Evolutionary conservation across 2,329 filamentous ascomycete genomes (phyloP).

Genomic region (Penicillium glabrum): DNA sequence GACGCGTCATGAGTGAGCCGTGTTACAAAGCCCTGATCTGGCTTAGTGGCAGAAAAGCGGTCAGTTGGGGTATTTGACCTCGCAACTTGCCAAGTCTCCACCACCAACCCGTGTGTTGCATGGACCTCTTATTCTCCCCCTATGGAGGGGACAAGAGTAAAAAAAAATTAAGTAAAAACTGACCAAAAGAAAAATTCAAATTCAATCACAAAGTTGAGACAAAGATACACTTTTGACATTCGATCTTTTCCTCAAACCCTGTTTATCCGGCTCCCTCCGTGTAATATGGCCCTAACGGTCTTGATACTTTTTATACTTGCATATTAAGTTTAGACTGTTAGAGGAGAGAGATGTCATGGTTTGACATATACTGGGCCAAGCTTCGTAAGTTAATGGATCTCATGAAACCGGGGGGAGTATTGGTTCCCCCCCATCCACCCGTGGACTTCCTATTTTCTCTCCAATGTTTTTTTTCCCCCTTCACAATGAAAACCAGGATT

Average conservation of each 20-base stretch:
- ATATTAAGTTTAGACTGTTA: neutral
- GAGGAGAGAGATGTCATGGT: neutral
- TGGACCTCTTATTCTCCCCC: slow-evolving; percentile 2
- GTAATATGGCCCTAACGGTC: slow-evolving; percentile 6
- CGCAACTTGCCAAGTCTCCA: neutral
- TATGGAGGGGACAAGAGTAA: neutral
- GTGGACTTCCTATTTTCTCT: neutral
- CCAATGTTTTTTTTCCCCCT: neutral
- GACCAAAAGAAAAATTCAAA: neutral
- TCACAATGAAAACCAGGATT: neutral
- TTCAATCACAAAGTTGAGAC: neutral
- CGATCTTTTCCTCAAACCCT: slow-evolving; percentile 3
- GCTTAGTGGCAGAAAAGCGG: slow-evolving; percentile 5
- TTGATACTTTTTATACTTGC: neutral
- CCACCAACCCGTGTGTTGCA: slow-evolving; percentile 1
- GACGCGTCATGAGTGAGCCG: slow-evolving; percentile 22
- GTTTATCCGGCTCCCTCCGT: slow-evolving; percentile 22
- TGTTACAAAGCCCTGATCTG: slow-evolving; percentile 9
- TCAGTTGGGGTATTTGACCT: neutral
- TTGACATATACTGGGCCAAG: neutral
- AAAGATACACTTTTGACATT: slow-evolving; percentile 14
- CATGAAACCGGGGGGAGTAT: neutral
- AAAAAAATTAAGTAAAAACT: neutral
- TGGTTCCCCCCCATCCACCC: neutral
- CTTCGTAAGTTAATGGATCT: neutral